Evolutionary conservation across 2,329 filamentous ascomycete genomes (phyloP).

Genomic region (Rutstroemia sydowiana): DNA sequence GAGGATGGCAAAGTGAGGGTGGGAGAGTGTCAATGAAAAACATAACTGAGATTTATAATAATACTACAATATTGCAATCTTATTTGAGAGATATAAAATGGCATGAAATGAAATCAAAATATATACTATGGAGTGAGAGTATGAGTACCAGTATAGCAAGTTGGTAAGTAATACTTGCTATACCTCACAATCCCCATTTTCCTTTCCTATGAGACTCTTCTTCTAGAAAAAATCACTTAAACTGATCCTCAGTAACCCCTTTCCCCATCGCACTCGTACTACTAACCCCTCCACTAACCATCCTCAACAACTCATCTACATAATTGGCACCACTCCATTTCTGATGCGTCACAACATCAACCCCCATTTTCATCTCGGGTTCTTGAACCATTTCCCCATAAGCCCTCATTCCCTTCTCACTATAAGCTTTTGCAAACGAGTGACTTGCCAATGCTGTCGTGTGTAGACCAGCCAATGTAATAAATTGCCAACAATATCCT

Average conservation of each 20-base stretch:
- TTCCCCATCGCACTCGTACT: slow-evolving; percentile 94
- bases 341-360: slow-evolving; percentile 97
- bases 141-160: too few relatives aligned
- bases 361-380: slow-evolving; percentile 83
- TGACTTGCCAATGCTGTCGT: slow-evolving; percentile 89
- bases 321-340: slow-evolving; percentile 97
- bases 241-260: slow-evolving; percentile 97
- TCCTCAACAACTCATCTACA: slow-evolving; percentile 90
- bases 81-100: too few relatives aligned
- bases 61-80: too few relatives aligned
- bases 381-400: slow-evolving; percentile 97
- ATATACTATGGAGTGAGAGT: too few relatives aligned
- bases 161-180: too few relatives aligned
- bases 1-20: too few relatives aligned
- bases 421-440: slow-evolving; percentile 78
- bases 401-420: slow-evolving; percentile 81
- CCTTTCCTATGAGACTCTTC: too few relatives aligned
- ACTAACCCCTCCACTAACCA: slow-evolving; percentile 89
- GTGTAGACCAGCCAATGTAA: slow-evolving; percentile 95
- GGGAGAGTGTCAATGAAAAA: too few relatives aligned
- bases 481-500: slow-evolving; percentile 99
- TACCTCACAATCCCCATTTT: too few relatives aligned
- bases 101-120: too few relatives aligned
- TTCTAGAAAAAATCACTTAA: too few relatives aligned
- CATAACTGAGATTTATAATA: too few relatives aligned